phyloP scores from a whole-genome alignment of 352 stramenopile species.

The Thraustotheca clavata region DNA sequence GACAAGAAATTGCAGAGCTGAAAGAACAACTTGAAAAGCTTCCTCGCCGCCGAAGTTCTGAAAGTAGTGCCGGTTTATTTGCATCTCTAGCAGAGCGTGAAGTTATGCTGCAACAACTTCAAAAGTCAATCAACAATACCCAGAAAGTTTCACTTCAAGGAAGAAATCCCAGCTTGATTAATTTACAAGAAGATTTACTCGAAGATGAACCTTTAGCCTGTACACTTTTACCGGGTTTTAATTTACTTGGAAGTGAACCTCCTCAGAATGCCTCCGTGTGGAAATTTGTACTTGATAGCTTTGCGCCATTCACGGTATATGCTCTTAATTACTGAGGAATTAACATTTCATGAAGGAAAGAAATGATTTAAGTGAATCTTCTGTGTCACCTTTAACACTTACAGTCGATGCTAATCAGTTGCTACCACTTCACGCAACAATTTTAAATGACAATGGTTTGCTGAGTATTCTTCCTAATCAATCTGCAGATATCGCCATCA shows the following conservation, averaged over 20 bases:
- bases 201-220: conserved; percentile 33
- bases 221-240: conserved; percentile 34
- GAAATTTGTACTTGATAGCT: background rate
- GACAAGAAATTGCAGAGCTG: conserved; percentile 60
- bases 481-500: conserved; percentile 31
- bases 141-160: conserved; percentile 25
- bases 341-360: background rate
- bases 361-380: background rate
- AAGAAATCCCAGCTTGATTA: conserved; percentile 39
- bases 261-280: background rate
- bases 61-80: conserved; percentile 27
- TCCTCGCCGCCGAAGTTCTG: conserved; percentile 27
- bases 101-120: conserved; percentile 36
- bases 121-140: conserved; percentile 22
- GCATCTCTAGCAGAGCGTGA: conserved; percentile 39
- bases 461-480: conserved; percentile 1
- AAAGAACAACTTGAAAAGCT: conserved; percentile 31
- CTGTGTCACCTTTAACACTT: background rate
- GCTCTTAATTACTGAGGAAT: background rate
- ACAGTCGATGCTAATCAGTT: background rate
- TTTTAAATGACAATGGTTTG: conserved; percentile 20
- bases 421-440: conserved; percentile 4
- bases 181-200: conserved; percentile 29
- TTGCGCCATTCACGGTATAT: background rate
- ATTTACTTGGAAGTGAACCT: conserved; percentile 36